These are phyloP conservation scores for Helminthosporium solani DNA, from an alignment of 2,329 filamentous ascomycete species.

Conservation along the genomic window DNA sequence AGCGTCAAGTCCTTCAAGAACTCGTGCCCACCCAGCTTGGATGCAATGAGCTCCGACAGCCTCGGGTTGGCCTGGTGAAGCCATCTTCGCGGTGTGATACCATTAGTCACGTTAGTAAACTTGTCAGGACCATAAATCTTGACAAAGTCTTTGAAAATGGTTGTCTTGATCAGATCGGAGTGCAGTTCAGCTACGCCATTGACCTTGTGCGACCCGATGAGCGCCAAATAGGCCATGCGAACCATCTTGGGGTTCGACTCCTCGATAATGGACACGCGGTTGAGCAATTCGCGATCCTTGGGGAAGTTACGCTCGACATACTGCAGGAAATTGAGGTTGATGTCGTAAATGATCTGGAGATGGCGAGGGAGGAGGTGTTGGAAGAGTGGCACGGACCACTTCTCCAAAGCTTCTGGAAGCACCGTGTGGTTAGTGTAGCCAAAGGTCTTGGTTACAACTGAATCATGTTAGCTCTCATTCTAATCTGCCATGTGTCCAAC, in stretches of 20 bases:
- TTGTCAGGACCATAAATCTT: constrained; percentile 93
- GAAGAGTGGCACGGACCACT: constrained; percentile 92
- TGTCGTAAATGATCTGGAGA: constrained; percentile 96
- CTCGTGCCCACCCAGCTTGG: constrained; percentile 77
- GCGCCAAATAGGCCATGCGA: constrained; percentile 91
- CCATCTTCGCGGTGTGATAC: constrained; percentile 94
- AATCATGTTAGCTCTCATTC: background rate
- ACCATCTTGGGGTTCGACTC: constrained; percentile 97
- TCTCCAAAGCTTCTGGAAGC: constrained; percentile 93
- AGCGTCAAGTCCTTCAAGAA: constrained; percentile 90
- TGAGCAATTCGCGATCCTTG: constrained; percentile 80
- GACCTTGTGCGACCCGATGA: constrained; percentile 98
- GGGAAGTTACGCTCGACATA: constrained; percentile 87
- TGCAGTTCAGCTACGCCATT: constrained; percentile 97
- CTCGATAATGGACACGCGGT: constrained; percentile 93
- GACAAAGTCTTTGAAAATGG: constrained; percentile 99
- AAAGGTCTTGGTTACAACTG: constrained; percentile 62
- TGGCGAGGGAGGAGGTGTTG: constrained; percentile 93
- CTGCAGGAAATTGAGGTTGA: constrained; percentile 93
- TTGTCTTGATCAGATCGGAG: constrained; percentile 96
- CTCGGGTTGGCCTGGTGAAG: constrained; percentile 95
- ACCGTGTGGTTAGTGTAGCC: constrained; percentile 99
- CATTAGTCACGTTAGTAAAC: constrained; percentile 98
- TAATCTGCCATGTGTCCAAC: constrained; percentile 52
- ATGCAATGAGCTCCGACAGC: constrained; percentile 87